Conservation (phyloP, 371 early-diverging fungal genomes). For the Thermomucor indicae-seudaticae region DNA sequence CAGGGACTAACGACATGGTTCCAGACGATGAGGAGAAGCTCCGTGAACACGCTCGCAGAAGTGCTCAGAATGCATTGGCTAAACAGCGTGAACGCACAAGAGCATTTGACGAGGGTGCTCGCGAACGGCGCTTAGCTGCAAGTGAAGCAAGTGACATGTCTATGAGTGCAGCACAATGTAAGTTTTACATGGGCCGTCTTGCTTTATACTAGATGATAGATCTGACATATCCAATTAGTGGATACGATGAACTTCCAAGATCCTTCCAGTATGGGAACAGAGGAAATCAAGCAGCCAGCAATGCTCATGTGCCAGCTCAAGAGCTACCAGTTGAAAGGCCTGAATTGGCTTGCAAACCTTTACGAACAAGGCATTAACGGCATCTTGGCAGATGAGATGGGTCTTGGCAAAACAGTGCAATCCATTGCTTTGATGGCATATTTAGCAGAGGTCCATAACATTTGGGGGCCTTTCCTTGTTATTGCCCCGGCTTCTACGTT, state of each 20-base stretch:
- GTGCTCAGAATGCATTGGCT: conserved; percentile 78
- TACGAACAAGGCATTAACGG: conserved; percentile 98
- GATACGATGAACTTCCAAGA: conserved; percentile 85
- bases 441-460: conserved; percentile 83
- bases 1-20: neutral
- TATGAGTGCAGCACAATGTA: conserved; percentile 50
- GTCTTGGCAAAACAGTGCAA: conserved; percentile 94
- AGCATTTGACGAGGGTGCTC: conserved; percentile 67
- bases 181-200: no score
- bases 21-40: conserved; percentile 67
- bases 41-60: conserved; percentile 64
- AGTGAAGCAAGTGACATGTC: conserved; percentile 44
- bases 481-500: conserved; percentile 95
- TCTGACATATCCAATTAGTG: no score
- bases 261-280: conserved; percentile 73
- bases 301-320: conserved; percentile 90
- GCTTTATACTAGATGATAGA: no score
- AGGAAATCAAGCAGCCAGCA: conserved; percentile 78
- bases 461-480: conserved; percentile 96
- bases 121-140: conserved; percentile 42
- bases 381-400: conserved; percentile 97
- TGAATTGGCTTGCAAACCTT: conserved; percentile 97
- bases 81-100: conserved; percentile 68
- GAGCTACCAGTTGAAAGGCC: conserved; percentile 96
- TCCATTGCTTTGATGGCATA: conserved; percentile 92